Conservation (phyloP, 2,329 filamentous ascomycete species). For the Beauveria brongniartii region DNA sequence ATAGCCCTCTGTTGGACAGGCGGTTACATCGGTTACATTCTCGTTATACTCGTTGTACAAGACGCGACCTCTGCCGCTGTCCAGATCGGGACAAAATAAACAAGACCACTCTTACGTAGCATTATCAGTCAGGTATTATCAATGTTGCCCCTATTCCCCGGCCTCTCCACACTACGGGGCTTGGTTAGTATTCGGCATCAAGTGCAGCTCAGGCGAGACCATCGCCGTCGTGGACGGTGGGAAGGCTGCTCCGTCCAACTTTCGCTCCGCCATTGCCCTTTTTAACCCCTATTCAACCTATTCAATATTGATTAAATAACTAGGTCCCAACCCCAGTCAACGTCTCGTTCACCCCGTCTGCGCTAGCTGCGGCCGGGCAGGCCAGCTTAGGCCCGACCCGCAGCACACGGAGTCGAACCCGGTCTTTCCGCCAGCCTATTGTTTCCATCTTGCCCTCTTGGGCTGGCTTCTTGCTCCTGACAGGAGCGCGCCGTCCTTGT, state of each 20-base stretch:
- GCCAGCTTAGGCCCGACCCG: conserved; percentile 1
- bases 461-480: neutral
- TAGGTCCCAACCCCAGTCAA: neutral
- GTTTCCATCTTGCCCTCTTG: conserved; percentile 7
- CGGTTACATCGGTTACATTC: neutral
- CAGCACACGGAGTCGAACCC: conserved; percentile 7
- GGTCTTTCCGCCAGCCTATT: conserved; percentile 1
- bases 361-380: conserved; percentile 1
- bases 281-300: neutral
- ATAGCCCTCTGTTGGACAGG: neutral
- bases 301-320: neutral
- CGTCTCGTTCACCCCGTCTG: neutral
- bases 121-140: neutral
- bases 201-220: neutral
- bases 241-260: neutral
- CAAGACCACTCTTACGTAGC: neutral
- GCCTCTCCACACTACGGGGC: conserved; percentile 5
- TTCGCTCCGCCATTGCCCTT: neutral
- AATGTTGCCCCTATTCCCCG: conserved; percentile 7
- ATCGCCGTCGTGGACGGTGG: neutral
- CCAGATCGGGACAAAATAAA: conserved; percentile 11
- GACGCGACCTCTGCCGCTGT: conserved; percentile 1
- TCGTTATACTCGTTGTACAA: neutral
- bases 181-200: neutral
- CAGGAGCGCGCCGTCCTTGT: neutral